Conservation (phyloP, 257 asterid genomes). For the Solanum sejunctum region DNA sequence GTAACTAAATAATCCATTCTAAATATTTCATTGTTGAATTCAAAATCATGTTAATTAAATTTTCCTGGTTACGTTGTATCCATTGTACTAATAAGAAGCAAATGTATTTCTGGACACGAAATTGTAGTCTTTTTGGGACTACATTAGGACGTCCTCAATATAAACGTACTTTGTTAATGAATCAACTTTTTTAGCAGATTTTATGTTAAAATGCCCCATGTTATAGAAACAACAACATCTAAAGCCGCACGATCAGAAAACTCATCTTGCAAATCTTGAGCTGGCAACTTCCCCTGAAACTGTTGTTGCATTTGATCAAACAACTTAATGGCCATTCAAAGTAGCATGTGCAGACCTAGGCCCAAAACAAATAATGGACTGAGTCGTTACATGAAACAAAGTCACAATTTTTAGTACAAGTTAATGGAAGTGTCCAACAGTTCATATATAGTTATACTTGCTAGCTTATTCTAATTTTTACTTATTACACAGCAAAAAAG, state of each 20-base stretch:
- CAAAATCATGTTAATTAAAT: neutral
- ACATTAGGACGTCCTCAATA: no score
- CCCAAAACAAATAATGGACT: no score
- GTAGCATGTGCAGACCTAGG: no score
- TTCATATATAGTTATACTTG: neutral
- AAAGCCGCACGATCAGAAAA: neutral
- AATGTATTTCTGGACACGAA: no score
- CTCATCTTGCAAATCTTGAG: conserved; percentile 12
- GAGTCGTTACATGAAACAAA: no score
- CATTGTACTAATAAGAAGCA: neutral
- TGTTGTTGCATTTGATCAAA: neutral
- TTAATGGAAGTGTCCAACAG: neutral
- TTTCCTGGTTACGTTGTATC: neutral
- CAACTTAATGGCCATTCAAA: neutral
- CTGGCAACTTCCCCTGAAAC: neutral
- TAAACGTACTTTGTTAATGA: no score
- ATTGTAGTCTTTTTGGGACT: no score
- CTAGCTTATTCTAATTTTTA: neutral
- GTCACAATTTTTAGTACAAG: no score
- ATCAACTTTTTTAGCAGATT: neutral
- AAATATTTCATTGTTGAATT: neutral
- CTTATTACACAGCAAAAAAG: neutral
- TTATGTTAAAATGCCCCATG: no score
- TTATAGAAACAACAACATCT: no score
- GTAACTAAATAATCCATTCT: conserved; percentile 1